Evolutionary conservation across 306 rosid species (phyloP).

Genomic region (Dicorynia guianensis): DNA sequence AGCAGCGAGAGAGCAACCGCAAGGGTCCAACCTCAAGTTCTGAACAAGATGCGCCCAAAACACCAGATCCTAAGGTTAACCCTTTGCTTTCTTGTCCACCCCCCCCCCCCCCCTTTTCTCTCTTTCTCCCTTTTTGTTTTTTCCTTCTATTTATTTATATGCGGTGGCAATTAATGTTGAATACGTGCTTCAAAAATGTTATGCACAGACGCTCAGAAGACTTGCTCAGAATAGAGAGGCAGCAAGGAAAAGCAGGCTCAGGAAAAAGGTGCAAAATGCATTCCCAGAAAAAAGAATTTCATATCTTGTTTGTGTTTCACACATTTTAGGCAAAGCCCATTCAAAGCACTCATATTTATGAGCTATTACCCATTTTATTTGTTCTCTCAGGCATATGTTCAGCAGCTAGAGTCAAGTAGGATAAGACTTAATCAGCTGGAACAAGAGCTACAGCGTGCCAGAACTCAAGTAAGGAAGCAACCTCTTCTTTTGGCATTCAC

Average conservation of each 20-base stretch:
- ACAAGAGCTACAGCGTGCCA: slow-evolving; percentile 87
- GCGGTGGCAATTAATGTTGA: slow-evolving; percentile 4
- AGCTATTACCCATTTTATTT: not conserved
- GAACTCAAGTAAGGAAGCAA: slow-evolving; percentile 67
- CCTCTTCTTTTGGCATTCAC: slow-evolving; percentile 3
- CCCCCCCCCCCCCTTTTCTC: not conserved
- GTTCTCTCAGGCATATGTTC: slow-evolving; percentile 86
- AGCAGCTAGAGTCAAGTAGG: slow-evolving; percentile 94
- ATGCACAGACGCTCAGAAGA: slow-evolving; percentile 81
- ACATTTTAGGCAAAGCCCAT: slow-evolving; percentile 40
- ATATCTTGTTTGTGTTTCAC: slow-evolving; percentile 20
- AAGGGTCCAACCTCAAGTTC: slow-evolving; percentile 92
- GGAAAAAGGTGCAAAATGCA: slow-evolving; percentile 71
- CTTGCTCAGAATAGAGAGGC: slow-evolving; percentile 99
- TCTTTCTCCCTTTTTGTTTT: not conserved
- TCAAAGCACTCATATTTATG: slow-evolving; percentile 1
- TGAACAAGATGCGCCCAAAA: slow-evolving; percentile 93
- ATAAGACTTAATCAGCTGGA: slow-evolving; percentile 93
- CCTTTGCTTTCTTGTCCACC: not conserved
- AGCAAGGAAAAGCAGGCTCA: slow-evolving; percentile 98
- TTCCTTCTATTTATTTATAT: not conserved
- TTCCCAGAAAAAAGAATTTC: slow-evolving; percentile 17
- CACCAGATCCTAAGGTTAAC: slow-evolving; percentile 90
- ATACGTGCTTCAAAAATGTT: not conserved
- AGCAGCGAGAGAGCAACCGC: slow-evolving; percentile 72